These are phyloP conservation scores for Pestalotiopsis fici DNA, from an alignment of 2,329 filamentous ascomycete genomes.

Conservation along the genomic window DNA sequence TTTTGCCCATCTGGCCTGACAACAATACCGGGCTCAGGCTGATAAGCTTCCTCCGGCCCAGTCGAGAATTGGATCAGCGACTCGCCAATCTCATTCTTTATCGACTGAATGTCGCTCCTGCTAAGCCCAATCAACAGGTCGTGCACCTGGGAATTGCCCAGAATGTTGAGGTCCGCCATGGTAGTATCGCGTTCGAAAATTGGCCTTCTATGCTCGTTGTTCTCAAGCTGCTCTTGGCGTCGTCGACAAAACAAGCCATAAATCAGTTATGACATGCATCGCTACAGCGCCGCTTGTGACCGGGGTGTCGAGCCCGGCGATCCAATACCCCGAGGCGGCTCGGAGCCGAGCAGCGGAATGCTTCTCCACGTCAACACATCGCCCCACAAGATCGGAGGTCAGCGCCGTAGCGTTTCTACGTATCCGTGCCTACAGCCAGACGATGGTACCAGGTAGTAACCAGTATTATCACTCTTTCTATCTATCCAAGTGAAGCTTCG, in stretches of 20 bases:
- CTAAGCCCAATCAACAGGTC: neutral
- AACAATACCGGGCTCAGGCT: neutral
- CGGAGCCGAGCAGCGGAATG: neutral
- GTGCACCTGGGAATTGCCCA: neutral
- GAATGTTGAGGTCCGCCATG: neutral
- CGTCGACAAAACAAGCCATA: neutral
- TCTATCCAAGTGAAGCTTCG: no score
- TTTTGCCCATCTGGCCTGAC: neutral
- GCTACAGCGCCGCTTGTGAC: neutral
- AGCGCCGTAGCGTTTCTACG: no score
- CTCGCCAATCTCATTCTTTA: neutral
- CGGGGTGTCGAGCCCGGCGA: neutral
- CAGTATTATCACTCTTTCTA: no score
- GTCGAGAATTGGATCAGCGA: neutral
- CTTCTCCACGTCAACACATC: neutral
- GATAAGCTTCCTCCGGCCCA: neutral
- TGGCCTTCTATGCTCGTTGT: neutral
- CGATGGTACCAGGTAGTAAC: no score
- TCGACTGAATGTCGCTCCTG: neutral
- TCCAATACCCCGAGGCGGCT: neutral
- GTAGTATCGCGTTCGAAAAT: neutral
- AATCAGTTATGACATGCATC: neutral
- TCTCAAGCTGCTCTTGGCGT: neutral
- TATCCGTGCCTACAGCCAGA: no score
- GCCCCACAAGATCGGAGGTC: no score